phyloP scores from a whole-genome alignment of 331 rosid species.

The Rosa hybrid region DNA sequence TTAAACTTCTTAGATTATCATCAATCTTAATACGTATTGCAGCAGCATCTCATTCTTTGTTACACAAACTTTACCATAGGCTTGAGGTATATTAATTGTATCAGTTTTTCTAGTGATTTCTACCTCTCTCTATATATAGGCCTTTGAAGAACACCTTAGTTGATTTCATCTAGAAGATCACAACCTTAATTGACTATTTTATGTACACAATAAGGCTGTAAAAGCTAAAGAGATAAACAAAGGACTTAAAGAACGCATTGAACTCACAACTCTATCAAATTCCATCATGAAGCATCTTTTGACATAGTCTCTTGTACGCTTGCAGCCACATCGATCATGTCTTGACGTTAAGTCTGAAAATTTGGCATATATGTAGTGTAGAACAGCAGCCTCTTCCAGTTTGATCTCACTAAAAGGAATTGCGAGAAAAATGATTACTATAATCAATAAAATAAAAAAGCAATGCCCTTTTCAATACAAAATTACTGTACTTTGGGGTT shows the following conservation, averaged over 20 bases:
- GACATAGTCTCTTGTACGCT: slow-evolving; percentile 91
- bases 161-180: background rate
- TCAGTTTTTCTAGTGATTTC: background rate
- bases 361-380: slow-evolving; percentile 90
- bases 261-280: slow-evolving; percentile 94
- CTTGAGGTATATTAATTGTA: background rate
- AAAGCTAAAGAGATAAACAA: slow-evolving; percentile 12
- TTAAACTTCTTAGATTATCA: background rate
- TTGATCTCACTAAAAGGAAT: slow-evolving; percentile 74
- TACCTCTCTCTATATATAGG: background rate
- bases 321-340: slow-evolving; percentile 98
- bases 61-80: background rate
- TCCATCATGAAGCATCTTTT: slow-evolving; percentile 99
- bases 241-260: background rate
- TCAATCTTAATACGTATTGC: background rate
- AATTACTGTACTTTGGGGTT: slow-evolving; percentile 68
- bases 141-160: background rate
- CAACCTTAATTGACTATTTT: background rate
- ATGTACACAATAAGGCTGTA: background rate
- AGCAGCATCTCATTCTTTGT: background rate
- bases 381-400: slow-evolving; percentile 97
- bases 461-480: background rate
- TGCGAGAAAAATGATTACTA: slow-evolving; percentile 22
- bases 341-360: slow-evolving; percentile 96
- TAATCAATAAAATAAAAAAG: slow-evolving; percentile 18